phyloP scores from a whole-genome alignment of 2,329 filamentous ascomycete species.

The Ceratocystiopsis minuta region DNA sequence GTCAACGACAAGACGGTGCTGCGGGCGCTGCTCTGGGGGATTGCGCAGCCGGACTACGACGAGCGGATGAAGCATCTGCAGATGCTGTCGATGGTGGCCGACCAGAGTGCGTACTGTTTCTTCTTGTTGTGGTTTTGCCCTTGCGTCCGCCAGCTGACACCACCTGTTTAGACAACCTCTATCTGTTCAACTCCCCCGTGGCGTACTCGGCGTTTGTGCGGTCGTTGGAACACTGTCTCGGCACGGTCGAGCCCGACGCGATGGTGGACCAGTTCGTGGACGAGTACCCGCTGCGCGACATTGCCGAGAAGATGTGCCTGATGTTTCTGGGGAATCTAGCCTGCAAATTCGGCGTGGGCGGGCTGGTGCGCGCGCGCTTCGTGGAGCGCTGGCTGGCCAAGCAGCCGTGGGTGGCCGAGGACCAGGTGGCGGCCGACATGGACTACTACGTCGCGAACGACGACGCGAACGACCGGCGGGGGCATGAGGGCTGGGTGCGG shows the following conservation, averaged over 20 bases:
- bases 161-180: constrained; percentile 19
- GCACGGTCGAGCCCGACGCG: constrained; percentile 18
- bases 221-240: constrained; percentile 37
- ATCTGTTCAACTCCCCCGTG: constrained; percentile 29
- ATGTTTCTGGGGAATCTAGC: constrained; percentile 40
- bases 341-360: constrained; percentile 36
- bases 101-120: constrained; percentile 13
- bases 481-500: too few relatives aligned
- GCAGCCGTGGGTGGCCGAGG: constrained; percentile 47
- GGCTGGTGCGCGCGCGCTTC: constrained; percentile 44
- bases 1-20: constrained; percentile 39
- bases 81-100: constrained; percentile 36
- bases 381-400: constrained; percentile 57
- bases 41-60: constrained; percentile 40
- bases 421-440: constrained; percentile 6
- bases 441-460: too few relatives aligned
- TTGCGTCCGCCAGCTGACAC: too few relatives aligned
- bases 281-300: constrained; percentile 44
- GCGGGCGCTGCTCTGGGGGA: constrained; percentile 34
- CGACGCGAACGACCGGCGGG: too few relatives aligned
- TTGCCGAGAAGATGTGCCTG: constrained; percentile 41
- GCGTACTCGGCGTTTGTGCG: constrained; percentile 40
- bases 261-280: constrained; percentile 41
- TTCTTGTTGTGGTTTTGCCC: too few relatives aligned
- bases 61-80: constrained; percentile 38